Evolutionary conservation across 129 eudicot species (phyloP).

Genomic region (Helianthus annuus): HanXRQr2.0-SUNRISE NC_035441.2:131365455-131365954

Average conservation of each 20-base stretch:
- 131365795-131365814: too few species aligned
- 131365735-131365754: too few species aligned
- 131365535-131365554: too few species aligned
- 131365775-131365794: too few species aligned
- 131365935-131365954: too few species aligned
- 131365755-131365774: too few species aligned
- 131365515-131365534: slow-evolving; percentile 58
- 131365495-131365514: slow-evolving; percentile 82
- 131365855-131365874: too few species aligned
- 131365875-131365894: too few species aligned
- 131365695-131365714: slow-evolving; percentile 24
- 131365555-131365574: background rate
- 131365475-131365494: slow-evolving; percentile 87
- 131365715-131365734: slow-evolving; percentile 6
- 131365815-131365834: too few species aligned
- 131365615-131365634: slow-evolving; percentile 24
- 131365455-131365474: slow-evolving; percentile 77
- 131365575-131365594: slow-evolving; percentile 16
- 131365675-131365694: slow-evolving; percentile 16
- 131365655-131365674: slow-evolving; percentile 22
- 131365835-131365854: too few species aligned
- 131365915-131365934: too few species aligned
- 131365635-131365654: slow-evolving; percentile 9
- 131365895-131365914: too few species aligned
- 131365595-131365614: slow-evolving; percentile 28